These are phyloP conservation scores for Neofusicoccum sp. DNA, from an alignment of 2,329 filamentous ascomycete species.

Conservation along the genomic window DNA sequence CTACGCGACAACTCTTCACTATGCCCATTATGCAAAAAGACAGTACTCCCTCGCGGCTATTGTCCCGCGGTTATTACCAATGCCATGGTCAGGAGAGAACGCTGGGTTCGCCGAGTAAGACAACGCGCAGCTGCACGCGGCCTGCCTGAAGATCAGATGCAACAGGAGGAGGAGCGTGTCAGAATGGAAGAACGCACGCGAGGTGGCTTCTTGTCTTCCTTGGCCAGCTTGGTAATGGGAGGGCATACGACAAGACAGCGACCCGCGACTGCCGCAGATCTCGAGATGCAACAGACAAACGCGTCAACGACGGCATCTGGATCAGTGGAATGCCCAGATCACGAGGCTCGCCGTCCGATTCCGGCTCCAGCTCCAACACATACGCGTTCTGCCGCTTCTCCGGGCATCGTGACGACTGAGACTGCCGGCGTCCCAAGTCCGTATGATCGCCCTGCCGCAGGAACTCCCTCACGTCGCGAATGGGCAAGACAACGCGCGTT, in stretches of 20 bases:
- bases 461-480: conserved; percentile 35
- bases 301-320: background rate
- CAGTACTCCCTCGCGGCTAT: conserved; percentile 67
- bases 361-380: conserved; percentile 14
- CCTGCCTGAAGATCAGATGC: conserved; percentile 9
- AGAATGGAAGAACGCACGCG: conserved; percentile 13
- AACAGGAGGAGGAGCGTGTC: conserved; percentile 10
- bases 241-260: conserved; percentile 1
- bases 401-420: conserved; percentile 20
- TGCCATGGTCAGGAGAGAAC: conserved; percentile 79
- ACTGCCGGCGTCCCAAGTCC: conserved; percentile 12
- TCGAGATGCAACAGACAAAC: conserved; percentile 15
- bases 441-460: conserved; percentile 2
- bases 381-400: conserved; percentile 7
- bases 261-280: conserved; percentile 4
- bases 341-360: conserved; percentile 1
- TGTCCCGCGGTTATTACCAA: conserved; percentile 53
- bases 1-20: conserved; percentile 75
- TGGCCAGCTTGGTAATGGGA: conserved; percentile 10
- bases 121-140: conserved; percentile 39
- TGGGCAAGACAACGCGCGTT: conserved; percentile 47
- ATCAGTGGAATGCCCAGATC: conserved; percentile 7
- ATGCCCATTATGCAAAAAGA: conserved; percentile 87
- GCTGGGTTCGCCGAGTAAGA: conserved; percentile 62
- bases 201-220: conserved; percentile 1